Evolutionary conservation across 306 rosid species (phyloP), one percentile per base, ranked within the genome.

Genomic region (Myrica gale): DNA sequence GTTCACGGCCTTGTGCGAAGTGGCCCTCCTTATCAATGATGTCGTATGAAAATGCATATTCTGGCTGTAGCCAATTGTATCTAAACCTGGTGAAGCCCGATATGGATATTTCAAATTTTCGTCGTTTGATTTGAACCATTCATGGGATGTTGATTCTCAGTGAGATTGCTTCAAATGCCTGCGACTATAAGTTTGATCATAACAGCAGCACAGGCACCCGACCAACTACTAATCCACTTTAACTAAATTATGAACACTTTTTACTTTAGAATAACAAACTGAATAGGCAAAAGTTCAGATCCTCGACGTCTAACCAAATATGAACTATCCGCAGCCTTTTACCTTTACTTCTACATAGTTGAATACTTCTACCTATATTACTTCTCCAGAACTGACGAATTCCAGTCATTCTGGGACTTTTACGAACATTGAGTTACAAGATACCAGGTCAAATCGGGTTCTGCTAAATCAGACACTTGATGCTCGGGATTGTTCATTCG

Each of bases 401-500:
- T 66, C 50, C 70, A 42, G 50, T 42, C 65, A 58, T 20, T 66
- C 70, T 17, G 70, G 70, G 13, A 70, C 62, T 73, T 61, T 71
- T 56, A 55, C 17, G 56, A 46, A 60, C 17, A 78, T 62, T 47
- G 76, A 75, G 50, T 54, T 46, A 70, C 13, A 70, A 53, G 68
- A 17, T 17, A 74, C 53, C 48, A 46, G 54, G 52, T 52, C 82
- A 74, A 57, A 72, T 41, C 57, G 15, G 58, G 21, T 73, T 60
- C 42, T 26, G 63, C 54, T 58, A 53, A 68, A 26, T 19, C 9
- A 7, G 41, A 72, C 56, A 75, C 68, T 45, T 58, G 43, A 71
- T 45, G 72, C 65, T 77, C 67, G 16, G 5, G 79, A 72, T 60
- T 20, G 46, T 45, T 69, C 47, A 26, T 54, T 47, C 58, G 77